A percentile compares a stretch with the other conserved stretches of the same genome.
phyloP scores from a whole-genome alignment of 2,329 filamentous ascomycete genomes.

The Aspergillus aculeatinus region DNA sequence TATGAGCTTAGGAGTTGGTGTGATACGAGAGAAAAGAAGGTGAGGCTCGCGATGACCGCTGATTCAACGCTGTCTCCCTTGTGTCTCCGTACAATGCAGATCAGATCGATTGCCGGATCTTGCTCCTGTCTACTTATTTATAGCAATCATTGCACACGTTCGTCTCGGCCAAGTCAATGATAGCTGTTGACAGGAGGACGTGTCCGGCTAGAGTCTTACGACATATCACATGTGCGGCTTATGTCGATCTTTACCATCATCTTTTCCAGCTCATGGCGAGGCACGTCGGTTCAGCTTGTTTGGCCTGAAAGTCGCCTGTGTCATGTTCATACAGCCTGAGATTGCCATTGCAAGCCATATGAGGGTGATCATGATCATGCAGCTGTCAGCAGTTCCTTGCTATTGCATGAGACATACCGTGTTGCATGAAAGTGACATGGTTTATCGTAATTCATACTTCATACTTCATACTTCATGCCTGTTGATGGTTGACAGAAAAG shows the following conservation, averaged over 20 bases:
- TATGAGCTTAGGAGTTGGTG: background rate
- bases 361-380: too few relatives aligned
- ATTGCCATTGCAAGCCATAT: too few relatives aligned
- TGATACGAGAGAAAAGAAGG: background rate
- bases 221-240: background rate
- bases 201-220: background rate
- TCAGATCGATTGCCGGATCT: constrained; percentile 1
- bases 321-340: too few relatives aligned
- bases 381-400: too few relatives aligned
- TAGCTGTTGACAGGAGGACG: background rate
- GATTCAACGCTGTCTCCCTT: background rate
- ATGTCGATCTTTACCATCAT: background rate
- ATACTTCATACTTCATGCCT: background rate
- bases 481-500: background rate
- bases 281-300: too few relatives aligned
- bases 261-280: background rate
- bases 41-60: background rate
- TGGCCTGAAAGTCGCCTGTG: too few relatives aligned
- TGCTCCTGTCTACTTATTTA: constrained; percentile 5
- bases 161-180: background rate
- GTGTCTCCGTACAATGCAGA: background rate
- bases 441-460: too few relatives aligned
- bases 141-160: constrained; percentile 3
- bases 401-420: too few relatives aligned
- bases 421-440: too few relatives aligned